Base-by-base conservation (phyloP, 2,329 filamentous ascomycete species). In the Aspergillus pseudonomiae region DNA sequence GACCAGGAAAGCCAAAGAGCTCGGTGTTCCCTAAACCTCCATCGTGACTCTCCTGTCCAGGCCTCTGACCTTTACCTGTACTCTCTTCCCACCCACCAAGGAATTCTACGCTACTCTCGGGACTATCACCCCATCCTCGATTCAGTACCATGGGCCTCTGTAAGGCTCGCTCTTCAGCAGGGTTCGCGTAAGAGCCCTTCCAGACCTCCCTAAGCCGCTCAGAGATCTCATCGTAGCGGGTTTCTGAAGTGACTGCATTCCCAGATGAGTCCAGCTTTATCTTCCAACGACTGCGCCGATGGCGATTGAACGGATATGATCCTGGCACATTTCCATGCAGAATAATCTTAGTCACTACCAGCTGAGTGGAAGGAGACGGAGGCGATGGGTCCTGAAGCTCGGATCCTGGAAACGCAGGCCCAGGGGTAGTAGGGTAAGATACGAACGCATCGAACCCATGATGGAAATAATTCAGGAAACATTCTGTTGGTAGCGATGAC, bases 381-480 rank as follows among this genome's bases (percentile, higher is more conserved):
- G 71, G 69, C 0, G 70, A 68, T 6, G 73, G 70, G 45, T 78
- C 75, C 21, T 71, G 68, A 26, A 69, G 58, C n/a, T 60, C 74
- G 21, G 75, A 82, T 6, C 83, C 80, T 14, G 89, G 90, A 0
- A 91, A 89, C 7, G 82, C 81, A 26, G 86, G 86, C 0, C 90
- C 91, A 4, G 90, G 83, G 6, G 84, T 75, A 0, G 87, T 88
- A 0, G 92, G 90, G 34, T 89, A 88, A 0, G 94, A 96, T n/a
- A 99, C 86, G 6, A 98, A 84, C 11, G 97, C 86, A 77, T 99
- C 95, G 73, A 99, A 96, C 1, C 95, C 95, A 66, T 97, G 89
- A 68, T 94, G 91, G 75, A 97, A 99, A 77, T 99, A 99, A 76
- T 98, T 98, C 79, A 95, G 97, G 76, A 98, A 99, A 68, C 90